Percentiles rank a stretch among this genome's conserved stretches.
phyloP scores from a whole-genome alignment of 306 rosid genomes.

The Leucaena leucocephala region DNA sequence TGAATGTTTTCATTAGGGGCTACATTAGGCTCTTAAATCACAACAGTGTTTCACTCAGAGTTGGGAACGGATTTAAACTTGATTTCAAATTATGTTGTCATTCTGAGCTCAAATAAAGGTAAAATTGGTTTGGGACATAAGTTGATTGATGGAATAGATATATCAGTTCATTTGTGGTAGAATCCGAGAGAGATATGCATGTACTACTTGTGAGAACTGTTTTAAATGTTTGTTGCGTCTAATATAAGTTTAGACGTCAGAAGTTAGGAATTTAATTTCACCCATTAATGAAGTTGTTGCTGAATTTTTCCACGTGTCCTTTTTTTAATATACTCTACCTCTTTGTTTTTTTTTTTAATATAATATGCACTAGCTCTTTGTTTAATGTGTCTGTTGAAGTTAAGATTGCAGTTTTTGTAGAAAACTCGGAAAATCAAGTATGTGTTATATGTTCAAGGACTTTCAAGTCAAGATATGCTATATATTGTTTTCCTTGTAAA shows the following conservation, averaged over 20 bases:
- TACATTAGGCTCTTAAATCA: constrained; percentile 13
- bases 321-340: too few species aligned
- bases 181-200: background rate
- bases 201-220: background rate
- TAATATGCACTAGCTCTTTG: background rate
- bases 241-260: background rate
- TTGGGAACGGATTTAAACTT: constrained; percentile 11
- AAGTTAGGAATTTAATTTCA: background rate
- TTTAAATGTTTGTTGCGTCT: constrained; percentile 18
- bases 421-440: background rate
- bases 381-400: background rate
- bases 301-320: background rate
- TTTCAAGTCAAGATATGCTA: background rate
- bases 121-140: background rate
- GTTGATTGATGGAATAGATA: background rate
- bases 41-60: constrained; percentile 10
- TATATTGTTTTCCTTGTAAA: background rate
- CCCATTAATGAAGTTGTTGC: background rate
- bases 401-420: background rate
- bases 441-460: background rate
- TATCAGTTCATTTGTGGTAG: background rate
- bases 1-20: constrained; percentile 29
- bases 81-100: constrained; percentile 28
- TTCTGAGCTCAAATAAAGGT: constrained; percentile 15
- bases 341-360: background rate